Base-by-base conservation (phyloP, 1,284 basidiomycete genomes). In the Xerocomus amazonicus region DNA sequence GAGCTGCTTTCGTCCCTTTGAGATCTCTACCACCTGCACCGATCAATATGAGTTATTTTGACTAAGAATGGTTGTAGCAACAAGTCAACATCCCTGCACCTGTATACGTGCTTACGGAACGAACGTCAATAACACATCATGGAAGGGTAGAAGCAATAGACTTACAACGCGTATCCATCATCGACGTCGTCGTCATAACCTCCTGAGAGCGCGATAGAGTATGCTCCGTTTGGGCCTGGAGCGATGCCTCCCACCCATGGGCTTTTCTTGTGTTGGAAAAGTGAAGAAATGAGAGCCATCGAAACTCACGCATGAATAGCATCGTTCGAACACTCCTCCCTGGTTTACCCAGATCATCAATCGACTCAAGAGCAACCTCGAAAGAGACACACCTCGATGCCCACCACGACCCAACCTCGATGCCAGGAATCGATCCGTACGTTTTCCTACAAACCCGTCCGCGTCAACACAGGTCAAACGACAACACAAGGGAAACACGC, bases 111-210 rank as follows among this genome's bases (percentile, higher is more conserved):
- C 86, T 90, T 47, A 8, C 12, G 12, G 33, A 38, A 41, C 48
- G 6, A 35, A 40, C 4, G 41, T 41, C 28, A 50, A 37, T 19
- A 10, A 23, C 7, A 5, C 16, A 4, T 5, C 12, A 36, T 26
- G 36, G 19, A 31, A 34, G 14, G 9, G 32, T 13, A 8, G 19
- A 23, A 26, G 27, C 17, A 52, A 13, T 17, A 12, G 17, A 80
- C 89, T 65, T 65, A 91, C 84, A 92, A 91, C 4, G 75, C 84
- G 51, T 90, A 81, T 45, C 90, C 90, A 3, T 83, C 63, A 56
- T 92, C 90, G 17, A 92, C 77, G 56, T 92, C 90, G 51, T 92
- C 90, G 35, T 89, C 86, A 57, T 92, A 93, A 2, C 88, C 88
- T 13, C 90, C 90, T 40, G 86, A 90, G 7, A 93, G 75, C 3